phyloP scores from a whole-genome alignment of 1,139 yeast genomes.

The Hanseniaspora uvarum region DNA sequence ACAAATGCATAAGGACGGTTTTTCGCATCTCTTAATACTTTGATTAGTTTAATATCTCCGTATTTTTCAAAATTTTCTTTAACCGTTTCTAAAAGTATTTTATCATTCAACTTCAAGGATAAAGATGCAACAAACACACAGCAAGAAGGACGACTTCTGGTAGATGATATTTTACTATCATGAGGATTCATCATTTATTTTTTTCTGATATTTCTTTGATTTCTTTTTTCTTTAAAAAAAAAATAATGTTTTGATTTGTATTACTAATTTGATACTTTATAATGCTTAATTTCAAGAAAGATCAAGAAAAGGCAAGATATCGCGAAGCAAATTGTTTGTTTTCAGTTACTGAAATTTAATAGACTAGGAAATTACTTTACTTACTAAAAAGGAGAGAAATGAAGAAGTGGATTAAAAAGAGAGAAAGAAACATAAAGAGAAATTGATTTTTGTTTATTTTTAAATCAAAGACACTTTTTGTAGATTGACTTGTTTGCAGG shows the following conservation, averaged over 20 bases:
- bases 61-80: slow-evolving; percentile 52
- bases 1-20: slow-evolving; percentile 92
- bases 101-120: slow-evolving; percentile 54
- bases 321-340: background rate
- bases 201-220: background rate
- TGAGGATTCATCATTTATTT: slow-evolving; percentile 33
- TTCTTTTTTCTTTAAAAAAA: background rate
- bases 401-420: background rate
- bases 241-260: background rate
- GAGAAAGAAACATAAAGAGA: background rate
- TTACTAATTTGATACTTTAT: background rate
- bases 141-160: slow-evolving; percentile 55
- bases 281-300: background rate
- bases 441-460: too few relatives aligned
- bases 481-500: too few relatives aligned
- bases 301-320: background rate
- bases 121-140: slow-evolving; percentile 84
- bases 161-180: slow-evolving; percentile 30
- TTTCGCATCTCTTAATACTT: slow-evolving; percentile 70
- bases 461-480: background rate
- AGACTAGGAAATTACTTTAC: background rate
- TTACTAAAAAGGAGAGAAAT: background rate
- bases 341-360: background rate
- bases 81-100: slow-evolving; percentile 58
- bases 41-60: slow-evolving; percentile 66